These are phyloP conservation scores for Annulohypoxylon nitens DNA, from an alignment of 495 filamentous ascomycete species.

Conservation along the genomic window DNA sequence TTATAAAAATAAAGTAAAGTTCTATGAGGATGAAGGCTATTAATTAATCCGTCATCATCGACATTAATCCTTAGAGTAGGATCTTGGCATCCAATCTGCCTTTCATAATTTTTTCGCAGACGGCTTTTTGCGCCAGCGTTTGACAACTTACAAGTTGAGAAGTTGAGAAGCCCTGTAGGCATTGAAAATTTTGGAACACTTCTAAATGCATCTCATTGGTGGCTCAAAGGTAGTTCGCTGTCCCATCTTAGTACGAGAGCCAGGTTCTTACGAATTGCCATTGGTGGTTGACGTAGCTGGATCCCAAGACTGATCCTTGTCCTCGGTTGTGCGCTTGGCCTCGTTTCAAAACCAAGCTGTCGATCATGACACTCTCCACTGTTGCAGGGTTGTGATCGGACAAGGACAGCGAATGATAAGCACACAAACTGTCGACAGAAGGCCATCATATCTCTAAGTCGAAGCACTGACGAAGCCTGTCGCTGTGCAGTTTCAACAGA, in stretches of 20 bases:
- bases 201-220: slow-evolving; percentile 23
- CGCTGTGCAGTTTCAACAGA: slow-evolving; percentile 24
- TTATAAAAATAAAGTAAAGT: slow-evolving; percentile 5
- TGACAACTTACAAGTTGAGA: slow-evolving; percentile 1
- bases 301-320: slow-evolving; percentile 32
- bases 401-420: slow-evolving; percentile 31
- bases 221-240: slow-evolving; percentile 14
- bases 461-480: slow-evolving; percentile 13
- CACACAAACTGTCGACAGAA: slow-evolving; percentile 11
- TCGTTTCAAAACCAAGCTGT: slow-evolving; percentile 38
- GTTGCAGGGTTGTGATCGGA: slow-evolving; percentile 36
- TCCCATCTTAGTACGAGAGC: slow-evolving; percentile 27
- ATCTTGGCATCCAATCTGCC: not conserved
- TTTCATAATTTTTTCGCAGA: not conserved
- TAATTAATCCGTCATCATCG: not conserved
- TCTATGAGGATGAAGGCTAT: not conserved
- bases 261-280: slow-evolving; percentile 29
- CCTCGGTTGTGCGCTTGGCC: slow-evolving; percentile 36
- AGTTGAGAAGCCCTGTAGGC: slow-evolving; percentile 13
- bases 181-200: slow-evolving; percentile 23
- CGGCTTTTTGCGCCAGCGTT: slow-evolving; percentile 4
- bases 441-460: slow-evolving; percentile 8
- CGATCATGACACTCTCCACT: slow-evolving; percentile 38
- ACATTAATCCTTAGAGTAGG: not conserved
- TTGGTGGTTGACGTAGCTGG: slow-evolving; percentile 31